Evolutionary conservation across 2,329 filamentous ascomycete genomes (phyloP), one percentile per base, ranked within the genome.

Genomic region (Diaporthe humulicola): DNA sequence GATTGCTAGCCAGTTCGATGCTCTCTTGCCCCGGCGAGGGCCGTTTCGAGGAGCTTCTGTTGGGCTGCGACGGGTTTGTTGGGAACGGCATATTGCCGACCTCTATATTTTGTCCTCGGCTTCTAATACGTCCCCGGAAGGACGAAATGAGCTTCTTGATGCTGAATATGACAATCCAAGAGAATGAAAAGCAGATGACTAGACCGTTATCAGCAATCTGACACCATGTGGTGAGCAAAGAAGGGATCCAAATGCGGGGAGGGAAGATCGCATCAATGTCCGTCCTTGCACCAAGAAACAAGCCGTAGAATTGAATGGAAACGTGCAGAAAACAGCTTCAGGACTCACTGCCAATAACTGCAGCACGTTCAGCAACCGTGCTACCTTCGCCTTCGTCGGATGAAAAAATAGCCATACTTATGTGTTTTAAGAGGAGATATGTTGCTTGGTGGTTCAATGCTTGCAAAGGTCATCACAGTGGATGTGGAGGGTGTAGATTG

Each of bases 131-230:
- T 28, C 64, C 36, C 30, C 61, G 58, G 25, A 12, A n/a, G 28
- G 45, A 15, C 22, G 48, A 70, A 25, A 67, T 17, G 10, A 66
- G 7, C 12, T 71, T 75, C 71, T 38, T 67, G 28, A 33, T 38
- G 10, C 69, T 50, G 19, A 72, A 66, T 8, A 72, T 36, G 7
- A 69, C 58, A 25, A 74, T 66, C 73, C 70, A 74, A 33, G 38
- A 66, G 40, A 74, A 71, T 1, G 73, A 42, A 30, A 67, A 74
- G 30, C 42, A 42, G 28, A 74, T 50, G 2, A 74, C 60, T 64
- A 33, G 40, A 64, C 10, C 15, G 12, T 30, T 48, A 17, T 64
- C 40, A 64, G n/a, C 14, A 48, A 30, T 19, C 9, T 19, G 25
- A 48, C 30, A 2, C 40, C 22, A 33, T 64, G 60, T 30, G 15